Conservation (phyloP, 2,329 filamentous ascomycete species). For the Ascochyta clinopodiicola region DNA sequence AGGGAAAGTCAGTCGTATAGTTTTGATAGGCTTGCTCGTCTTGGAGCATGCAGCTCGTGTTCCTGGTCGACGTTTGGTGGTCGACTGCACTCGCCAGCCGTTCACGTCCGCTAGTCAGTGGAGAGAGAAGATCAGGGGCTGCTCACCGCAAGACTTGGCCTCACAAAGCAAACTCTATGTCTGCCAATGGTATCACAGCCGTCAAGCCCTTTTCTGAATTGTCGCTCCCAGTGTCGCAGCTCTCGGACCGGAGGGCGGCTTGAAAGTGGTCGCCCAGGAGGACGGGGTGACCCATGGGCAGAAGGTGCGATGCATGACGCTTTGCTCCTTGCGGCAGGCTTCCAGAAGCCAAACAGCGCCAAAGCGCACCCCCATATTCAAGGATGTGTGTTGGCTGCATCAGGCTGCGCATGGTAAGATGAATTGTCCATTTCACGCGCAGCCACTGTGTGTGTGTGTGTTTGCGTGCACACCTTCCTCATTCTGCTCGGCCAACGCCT, state of each 20-base stretch:
- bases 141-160: constrained; percentile 24
- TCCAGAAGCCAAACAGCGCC: constrained; percentile 31
- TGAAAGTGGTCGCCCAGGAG: constrained; percentile 29
- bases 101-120: constrained; percentile 25
- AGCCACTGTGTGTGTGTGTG: constrained; percentile 1
- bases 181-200: constrained; percentile 22
- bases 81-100: constrained; percentile 28
- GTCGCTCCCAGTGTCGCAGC: constrained; percentile 21
- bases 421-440: constrained; percentile 4
- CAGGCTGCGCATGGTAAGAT: constrained; percentile 12
- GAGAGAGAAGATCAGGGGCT: constrained; percentile 30
- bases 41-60: not conserved
- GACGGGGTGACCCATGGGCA: constrained; percentile 23
- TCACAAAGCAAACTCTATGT: constrained; percentile 10
- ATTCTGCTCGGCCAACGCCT: constrained; percentile 3
- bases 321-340: constrained; percentile 37
- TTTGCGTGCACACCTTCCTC: constrained; percentile 5
- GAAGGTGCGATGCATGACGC: constrained; percentile 28
- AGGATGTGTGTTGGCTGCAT: constrained; percentile 23
- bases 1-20: not conserved
- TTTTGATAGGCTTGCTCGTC: not conserved
- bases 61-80: constrained; percentile 15
- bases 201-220: constrained; percentile 12
- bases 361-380: constrained; percentile 17
- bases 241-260: constrained; percentile 29